A percentile compares a stretch with the other conserved stretches of the same genome.
Evolutionary conservation across 2,329 filamentous ascomycete genomes (phyloP).

Genomic region (Colletotrichum sp.): DNA sequence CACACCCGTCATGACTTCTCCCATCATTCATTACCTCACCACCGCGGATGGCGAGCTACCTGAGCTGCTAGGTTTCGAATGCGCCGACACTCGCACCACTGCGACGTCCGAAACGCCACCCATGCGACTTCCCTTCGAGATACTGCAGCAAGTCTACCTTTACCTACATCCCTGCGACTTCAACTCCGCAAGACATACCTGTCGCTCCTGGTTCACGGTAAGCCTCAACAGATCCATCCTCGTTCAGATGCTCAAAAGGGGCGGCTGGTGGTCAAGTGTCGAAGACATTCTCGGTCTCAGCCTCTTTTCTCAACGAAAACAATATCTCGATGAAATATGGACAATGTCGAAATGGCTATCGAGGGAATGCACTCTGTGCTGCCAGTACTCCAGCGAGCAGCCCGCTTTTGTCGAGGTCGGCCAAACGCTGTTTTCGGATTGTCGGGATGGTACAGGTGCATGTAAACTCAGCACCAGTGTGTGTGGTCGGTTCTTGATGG

Average conservation of each 20-base stretch:
- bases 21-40: not conserved
- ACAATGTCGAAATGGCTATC: constrained; percentile 46
- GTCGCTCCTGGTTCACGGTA: constrained; percentile 63
- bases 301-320: not conserved
- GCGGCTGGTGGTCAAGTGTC: constrained; percentile 56
- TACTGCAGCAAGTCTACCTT: constrained; percentile 39
- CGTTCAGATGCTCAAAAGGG: constrained; percentile 56
- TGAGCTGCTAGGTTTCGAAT: not conserved
- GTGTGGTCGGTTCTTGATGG: constrained; percentile 63
- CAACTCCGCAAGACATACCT: constrained; percentile 65
- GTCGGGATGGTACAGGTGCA: not conserved
- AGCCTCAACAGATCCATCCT: constrained; percentile 59
- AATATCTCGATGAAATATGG: constrained; percentile 29
- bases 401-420: constrained; percentile 37
- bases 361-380: constrained; percentile 39
- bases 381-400: not conserved
- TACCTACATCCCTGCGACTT: constrained; percentile 48
- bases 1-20: not conserved
- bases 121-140: constrained; percentile 38
- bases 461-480: constrained; percentile 45
- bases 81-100: not conserved
- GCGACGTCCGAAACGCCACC: not conserved
- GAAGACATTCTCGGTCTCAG: constrained; percentile 25
- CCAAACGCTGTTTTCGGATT: constrained; percentile 40
- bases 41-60: not conserved